Conservation (phyloP, 805 yeast species). For the Lipomyces anomalus region DNA sequence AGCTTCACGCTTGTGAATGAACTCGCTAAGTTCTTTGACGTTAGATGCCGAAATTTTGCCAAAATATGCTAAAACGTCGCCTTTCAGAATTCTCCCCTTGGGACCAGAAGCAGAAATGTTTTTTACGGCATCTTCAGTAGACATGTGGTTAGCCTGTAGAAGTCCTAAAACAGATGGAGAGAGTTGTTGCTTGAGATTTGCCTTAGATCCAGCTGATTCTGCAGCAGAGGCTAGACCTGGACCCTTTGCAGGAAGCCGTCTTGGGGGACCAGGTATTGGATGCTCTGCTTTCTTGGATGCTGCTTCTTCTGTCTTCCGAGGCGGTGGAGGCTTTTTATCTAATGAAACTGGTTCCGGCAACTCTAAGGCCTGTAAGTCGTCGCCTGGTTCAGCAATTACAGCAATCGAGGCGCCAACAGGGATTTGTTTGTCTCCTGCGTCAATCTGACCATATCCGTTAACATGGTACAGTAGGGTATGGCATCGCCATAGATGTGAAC, state of each 20-base stretch:
- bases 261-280: not conserved
- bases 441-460: conserved; percentile 22
- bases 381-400: conserved; percentile 78
- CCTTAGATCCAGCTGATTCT: conserved; percentile 38
- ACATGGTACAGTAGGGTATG: not conserved
- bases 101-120: conserved; percentile 85
- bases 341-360: conserved; percentile 46
- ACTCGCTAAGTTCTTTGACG: conserved; percentile 49
- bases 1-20: conserved; percentile 50
- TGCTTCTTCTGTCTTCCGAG: conserved; percentile 5
- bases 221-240: conserved; percentile 24
- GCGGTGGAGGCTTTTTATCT: too few relatives aligned
- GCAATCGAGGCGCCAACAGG: conserved; percentile 91
- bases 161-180: conserved; percentile 75
- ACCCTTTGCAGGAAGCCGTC: not conserved
- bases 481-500: not conserved
- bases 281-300: not conserved
- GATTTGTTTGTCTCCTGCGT: conserved; percentile 72
- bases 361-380: conserved; percentile 62
- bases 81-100: conserved; percentile 78
- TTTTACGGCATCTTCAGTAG: conserved; percentile 61
- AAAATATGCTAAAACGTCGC: conserved; percentile 80
- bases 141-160: conserved; percentile 55
- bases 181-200: conserved; percentile 62
- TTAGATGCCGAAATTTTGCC: conserved; percentile 63